Percentiles rank a stretch among this genome's conserved stretches.
phyloP scores from a whole-genome alignment of 805 yeast genomes.

The Nakazawaea holstii region DNA sequence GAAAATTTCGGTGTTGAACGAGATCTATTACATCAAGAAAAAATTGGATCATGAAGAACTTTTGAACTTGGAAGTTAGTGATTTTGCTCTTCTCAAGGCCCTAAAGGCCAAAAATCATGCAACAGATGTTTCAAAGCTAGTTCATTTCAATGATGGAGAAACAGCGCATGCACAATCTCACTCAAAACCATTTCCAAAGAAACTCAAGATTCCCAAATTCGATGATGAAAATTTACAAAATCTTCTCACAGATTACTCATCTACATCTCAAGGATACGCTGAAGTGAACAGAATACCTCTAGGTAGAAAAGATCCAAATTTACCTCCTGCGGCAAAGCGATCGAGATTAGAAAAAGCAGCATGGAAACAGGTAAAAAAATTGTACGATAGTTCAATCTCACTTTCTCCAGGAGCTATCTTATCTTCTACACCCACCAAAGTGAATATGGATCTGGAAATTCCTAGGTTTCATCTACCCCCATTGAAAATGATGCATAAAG shows the following conservation, averaged over 20 bases:
- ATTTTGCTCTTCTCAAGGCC: background rate
- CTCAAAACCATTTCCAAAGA: no score
- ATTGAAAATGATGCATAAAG: constrained; percentile 1
- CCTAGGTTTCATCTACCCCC: background rate
- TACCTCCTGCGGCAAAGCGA: background rate
- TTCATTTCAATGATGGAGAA: background rate
- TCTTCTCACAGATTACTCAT: no score
- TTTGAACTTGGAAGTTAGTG: background rate
- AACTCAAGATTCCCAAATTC: no score
- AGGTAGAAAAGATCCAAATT: background rate
- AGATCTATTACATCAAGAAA: constrained; percentile 1
- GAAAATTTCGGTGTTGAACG: background rate
- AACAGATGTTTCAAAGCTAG: no score
- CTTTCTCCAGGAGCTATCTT: background rate
- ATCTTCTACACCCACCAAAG: background rate
- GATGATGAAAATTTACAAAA: background rate
- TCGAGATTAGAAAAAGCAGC: background rate
- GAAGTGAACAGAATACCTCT: background rate
- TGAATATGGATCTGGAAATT: background rate
- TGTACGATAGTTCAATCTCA: background rate
- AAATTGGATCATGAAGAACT: background rate
- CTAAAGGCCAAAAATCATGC: background rate
- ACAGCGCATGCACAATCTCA: background rate
- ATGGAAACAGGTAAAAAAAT: background rate
- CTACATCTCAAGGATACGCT: no score